Conservation (phyloP, 2,329 filamentous ascomycete genomes). For the Cladosporium velox region DNA sequence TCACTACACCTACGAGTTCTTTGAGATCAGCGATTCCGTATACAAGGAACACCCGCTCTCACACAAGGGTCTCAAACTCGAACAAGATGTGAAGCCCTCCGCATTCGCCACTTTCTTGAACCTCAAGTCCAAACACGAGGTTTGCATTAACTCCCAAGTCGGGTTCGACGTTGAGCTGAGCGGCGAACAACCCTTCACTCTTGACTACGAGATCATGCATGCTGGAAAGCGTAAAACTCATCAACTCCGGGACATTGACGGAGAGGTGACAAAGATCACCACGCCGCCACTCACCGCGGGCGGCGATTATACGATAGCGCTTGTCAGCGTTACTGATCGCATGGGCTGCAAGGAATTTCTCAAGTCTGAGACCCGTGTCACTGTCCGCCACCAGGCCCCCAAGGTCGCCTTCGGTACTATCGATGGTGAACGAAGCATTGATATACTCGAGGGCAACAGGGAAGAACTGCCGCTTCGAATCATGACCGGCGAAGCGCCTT, state of each 20-base stretch:
- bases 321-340: constrained; percentile 83
- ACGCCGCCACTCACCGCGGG: constrained; percentile 75
- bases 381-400: constrained; percentile 84
- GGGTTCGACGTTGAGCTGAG: constrained; percentile 72
- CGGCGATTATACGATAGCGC: constrained; percentile 83
- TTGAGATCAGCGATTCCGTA: constrained; percentile 76
- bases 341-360: constrained; percentile 84
- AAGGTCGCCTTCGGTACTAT: constrained; percentile 82
- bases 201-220: constrained; percentile 92
- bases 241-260: constrained; percentile 63
- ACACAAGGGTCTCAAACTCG: constrained; percentile 59
- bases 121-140: constrained; percentile 58
- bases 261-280: constrained; percentile 67
- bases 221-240: constrained; percentile 79
- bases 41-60: constrained; percentile 67
- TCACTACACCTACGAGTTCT: constrained; percentile 83
- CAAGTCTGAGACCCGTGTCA: constrained; percentile 80
- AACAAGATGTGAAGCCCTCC: constrained; percentile 91
- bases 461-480: constrained; percentile 79
- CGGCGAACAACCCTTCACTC: constrained; percentile 81
- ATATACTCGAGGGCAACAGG: constrained; percentile 73
- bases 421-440: constrained; percentile 74
- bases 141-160: constrained; percentile 81
- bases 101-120: constrained; percentile 73
- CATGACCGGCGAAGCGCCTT: constrained; percentile 76